Conservation (phyloP, 116 monocot species). For the Phalaenopsis hybrid region DNA sequence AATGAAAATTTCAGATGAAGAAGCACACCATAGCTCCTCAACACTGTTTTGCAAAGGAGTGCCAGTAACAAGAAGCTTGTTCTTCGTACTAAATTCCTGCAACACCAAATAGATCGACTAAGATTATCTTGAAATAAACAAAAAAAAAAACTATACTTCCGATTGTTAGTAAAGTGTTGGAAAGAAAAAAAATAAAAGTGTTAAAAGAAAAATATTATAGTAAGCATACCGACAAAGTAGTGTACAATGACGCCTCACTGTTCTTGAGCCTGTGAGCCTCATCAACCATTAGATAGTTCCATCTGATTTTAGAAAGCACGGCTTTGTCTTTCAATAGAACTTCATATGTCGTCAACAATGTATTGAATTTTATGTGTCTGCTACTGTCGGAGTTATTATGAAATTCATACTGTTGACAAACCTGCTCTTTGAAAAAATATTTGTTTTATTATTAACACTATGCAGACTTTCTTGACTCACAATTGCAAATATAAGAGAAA, state of each 20-base stretch:
- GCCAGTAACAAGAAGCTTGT: slow-evolving; percentile 94
- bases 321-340: slow-evolving; percentile 91
- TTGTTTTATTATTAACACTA: not conserved
- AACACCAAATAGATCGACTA: slow-evolving; percentile 2
- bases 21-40: slow-evolving; percentile 83
- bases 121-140: not conserved
- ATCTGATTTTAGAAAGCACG: slow-evolving; percentile 76
- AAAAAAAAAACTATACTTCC: not conserved
- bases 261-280: slow-evolving; percentile 96
- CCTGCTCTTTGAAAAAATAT: slow-evolving; percentile 35
- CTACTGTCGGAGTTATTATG: slow-evolving; percentile 61
- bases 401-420: slow-evolving; percentile 90
- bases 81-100: slow-evolving; percentile 97
- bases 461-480: not conserved
- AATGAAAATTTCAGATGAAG: slow-evolving; percentile 8
- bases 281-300: slow-evolving; percentile 99
- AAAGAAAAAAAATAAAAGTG: not conserved
- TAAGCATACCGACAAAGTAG: slow-evolving; percentile 57
- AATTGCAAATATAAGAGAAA: not conserved
- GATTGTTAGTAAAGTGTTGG: not conserved
- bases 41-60: slow-evolving; percentile 98
- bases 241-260: slow-evolving; percentile 88
- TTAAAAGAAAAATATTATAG: not conserved
- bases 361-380: slow-evolving; percentile 68
- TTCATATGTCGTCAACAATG: slow-evolving; percentile 93